Evolutionary conservation across 306 rosid genomes (phyloP), one percentile per base, ranked within the genome.

Genomic region (Canavalia ensiformis): DNA sequence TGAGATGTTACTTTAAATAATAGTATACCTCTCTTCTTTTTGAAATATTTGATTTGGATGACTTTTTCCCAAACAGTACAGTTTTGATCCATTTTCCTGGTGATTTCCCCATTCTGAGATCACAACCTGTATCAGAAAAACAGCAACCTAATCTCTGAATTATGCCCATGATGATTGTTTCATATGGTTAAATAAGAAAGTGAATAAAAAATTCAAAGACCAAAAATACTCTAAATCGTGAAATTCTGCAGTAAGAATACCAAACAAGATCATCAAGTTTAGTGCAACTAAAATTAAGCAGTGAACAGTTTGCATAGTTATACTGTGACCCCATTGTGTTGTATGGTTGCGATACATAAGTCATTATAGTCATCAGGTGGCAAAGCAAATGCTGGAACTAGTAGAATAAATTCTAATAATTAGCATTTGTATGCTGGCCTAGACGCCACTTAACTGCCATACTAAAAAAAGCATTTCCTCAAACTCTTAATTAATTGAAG

Each of bases 11-110:
- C 75, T 9, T 49, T 37, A 44, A 33, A 12, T 62, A 39, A 49
- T 7, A 57, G 59, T 30, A 55, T 83, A 89, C 90, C 92, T 87
- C 92, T 85, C 88, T 66, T 11, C 88, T 88, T 74, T 83, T 91
- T 3, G 88, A 74, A 73, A 85, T 34, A 57, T 86, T 84, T 59
- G 90, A 81, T 79, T 87, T 91, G 54, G 95, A 80, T 1, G 94
- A 82, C 87, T 94, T 94, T 89, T 94, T 94, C 80, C 97, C 90
- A 64, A 94, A 91, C 46, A 94, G 86, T 35, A 91, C 88, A 0
- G 88, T 81, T 84, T 88, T 91, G 88, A 94, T 91, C 98, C 98
- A 94, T 90, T 88, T 94, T 74, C 88, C 97, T 0, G 98, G 98
- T 60, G 98, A 94, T 83, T 94, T 94, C 28, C 95, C 98, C 98